Evolutionary conservation across 805 yeast species (phyloP), one percentile per base, ranked within the genome.

Genomic region (Hanseniaspora thailandica): DNA sequence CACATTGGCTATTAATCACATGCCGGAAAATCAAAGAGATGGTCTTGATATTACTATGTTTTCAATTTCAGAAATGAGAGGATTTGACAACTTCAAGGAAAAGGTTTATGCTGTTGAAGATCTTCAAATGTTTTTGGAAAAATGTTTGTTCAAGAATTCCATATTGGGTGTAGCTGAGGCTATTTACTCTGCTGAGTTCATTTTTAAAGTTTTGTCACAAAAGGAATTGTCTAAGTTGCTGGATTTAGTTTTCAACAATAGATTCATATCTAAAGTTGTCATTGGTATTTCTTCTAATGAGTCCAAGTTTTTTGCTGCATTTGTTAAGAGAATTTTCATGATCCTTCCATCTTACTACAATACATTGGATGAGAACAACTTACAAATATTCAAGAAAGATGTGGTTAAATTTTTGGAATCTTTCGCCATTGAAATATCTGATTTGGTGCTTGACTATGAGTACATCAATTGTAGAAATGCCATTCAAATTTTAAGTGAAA

Each of bases 81-180:
- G 41, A 22, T 23, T 38, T 38, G 26, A 38, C 6, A 38, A 22
- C 2, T 38, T 38, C 9, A 22, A 38, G 1, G 34, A 52, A 58
- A 4, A 45, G 45, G 5, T 56, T 60, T 17, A 39, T 60, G 1
- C 49, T 36, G 1, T 57, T 57, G 4, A 67, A 66, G 36, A 58
- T 67, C 12, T 57, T 57, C 28, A 47, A 62, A 1, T 23, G 17
- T 76, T 86, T 46, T 62, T 86, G 34, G 81, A 82, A 56, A 64
- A 66, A 51, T 86, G 96, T 64, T 59, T 86, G 6, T 65, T 88
- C 12, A 96, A 96, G 10, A 72, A 97, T 58, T 74, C 81, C 3
- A 64, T 83, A 2, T 87, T 83, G 57, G 85, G 96, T 0, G 80
- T 94, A 0, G 76, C 82, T 57, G 97, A 88, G 68, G 95, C 96